phyloP scores from a whole-genome alignment of 768 basidiomycete genomes.

The Suillus occidentalis region DNA sequence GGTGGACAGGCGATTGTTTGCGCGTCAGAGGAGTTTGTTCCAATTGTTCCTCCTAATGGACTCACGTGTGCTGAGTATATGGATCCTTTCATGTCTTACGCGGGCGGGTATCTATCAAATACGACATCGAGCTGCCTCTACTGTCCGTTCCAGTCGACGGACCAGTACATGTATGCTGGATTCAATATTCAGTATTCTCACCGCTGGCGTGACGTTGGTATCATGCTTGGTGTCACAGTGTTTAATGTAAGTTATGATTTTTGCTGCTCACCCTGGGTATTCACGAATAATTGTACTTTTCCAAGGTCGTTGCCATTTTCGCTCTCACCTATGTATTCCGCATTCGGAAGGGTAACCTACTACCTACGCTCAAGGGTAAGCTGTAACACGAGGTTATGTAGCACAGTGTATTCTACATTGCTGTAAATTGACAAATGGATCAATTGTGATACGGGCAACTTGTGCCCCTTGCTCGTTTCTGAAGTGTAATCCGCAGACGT shows the following conservation, averaged over 20 bases:
- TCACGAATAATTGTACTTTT: background rate
- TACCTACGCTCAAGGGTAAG: background rate
- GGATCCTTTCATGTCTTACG: conserved; percentile 36
- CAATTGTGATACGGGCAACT: background rate
- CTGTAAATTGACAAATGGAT: background rate
- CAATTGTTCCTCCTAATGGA: conserved; percentile 46
- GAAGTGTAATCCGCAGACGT: background rate
- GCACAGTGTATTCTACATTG: background rate
- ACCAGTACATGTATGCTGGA: conserved; percentile 40
- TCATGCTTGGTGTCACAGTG: conserved; percentile 42
- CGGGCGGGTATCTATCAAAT: conserved; percentile 51
- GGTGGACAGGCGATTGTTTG: conserved; percentile 55
- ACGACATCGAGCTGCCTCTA: conserved; percentile 43
- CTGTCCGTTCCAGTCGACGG: conserved; percentile 60
- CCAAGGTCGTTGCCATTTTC: conserved; percentile 31
- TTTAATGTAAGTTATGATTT: conserved; percentile 41
- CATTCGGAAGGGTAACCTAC: conserved; percentile 20
- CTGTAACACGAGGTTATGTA: background rate
- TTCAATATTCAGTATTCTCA: conserved; percentile 65
- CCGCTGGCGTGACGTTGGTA: conserved; percentile 48
- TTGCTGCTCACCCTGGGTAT: background rate
- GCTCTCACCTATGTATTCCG: conserved; percentile 32
- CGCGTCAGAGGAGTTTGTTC: conserved; percentile 58
- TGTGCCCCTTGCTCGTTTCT: background rate
- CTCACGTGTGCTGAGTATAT: conserved; percentile 50